Evolutionary conservation across 306 rosid genomes (phyloP), one percentile per base, ranked within the genome.

Genomic region (Vigna radiata): DNA sequence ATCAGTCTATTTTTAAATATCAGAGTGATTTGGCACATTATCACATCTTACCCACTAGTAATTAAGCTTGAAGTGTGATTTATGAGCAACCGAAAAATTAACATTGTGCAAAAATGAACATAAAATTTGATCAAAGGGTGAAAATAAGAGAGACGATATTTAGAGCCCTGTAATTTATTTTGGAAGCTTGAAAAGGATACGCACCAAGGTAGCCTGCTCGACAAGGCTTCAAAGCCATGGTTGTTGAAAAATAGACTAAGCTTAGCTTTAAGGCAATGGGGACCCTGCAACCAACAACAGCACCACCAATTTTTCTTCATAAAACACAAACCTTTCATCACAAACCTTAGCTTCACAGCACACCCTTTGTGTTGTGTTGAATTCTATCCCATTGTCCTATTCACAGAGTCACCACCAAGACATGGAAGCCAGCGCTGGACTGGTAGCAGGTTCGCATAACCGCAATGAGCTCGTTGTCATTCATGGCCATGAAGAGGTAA

Each of bases 181-280:
- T 46, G 70, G 58, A 74, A 68, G 23, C 14, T 62, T 75, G 79
- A 60, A 75, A 75, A 48, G 11, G 49, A 64, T 39, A 25, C 63
- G 37, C 59, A 72, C 37, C 58, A 47, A 68, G 64, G 67, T 46
- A 47, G 68, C 17, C 49, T 76, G 67, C 70, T 61, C n/a, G 69
- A 76, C 72, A 74, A 55, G 31, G 80, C 29, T 61, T 81, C 8
- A 63, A 60, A 70, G 73, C 9, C 41, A 62, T 77, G 84, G 85
- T 61, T 74, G 88, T 91, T 86, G 90, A 81, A 85, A 78, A 33
- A 58, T 54, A 63, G 33, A 79, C 49, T 85, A 91, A 95, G 96
- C 99, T 95, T 92, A 84, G 78, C 91, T 88, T 92, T 87, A 85
- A 54, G 97, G 98, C 98, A 92, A 95, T 86, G 93, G 90, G 23